These are phyloP conservation scores for Solanum lycopersicoides DNA, from an alignment of 257 asterid genomes.

Conservation along the genomic window DNA sequence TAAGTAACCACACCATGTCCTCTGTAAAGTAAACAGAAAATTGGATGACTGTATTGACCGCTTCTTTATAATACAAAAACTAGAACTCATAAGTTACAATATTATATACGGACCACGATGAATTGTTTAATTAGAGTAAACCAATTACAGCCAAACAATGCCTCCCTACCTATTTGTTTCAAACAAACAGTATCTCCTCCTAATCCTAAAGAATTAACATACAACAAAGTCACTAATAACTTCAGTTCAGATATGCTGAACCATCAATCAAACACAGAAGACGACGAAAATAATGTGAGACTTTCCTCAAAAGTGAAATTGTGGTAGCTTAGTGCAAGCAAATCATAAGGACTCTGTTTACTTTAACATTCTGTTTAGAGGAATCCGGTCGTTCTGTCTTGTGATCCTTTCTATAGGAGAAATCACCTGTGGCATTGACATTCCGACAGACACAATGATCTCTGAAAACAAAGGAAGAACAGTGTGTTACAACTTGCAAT, in stretches of 20 bases:
- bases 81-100: neutral
- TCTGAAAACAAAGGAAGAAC: conserved; percentile 33
- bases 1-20: neutral
- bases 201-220: neutral
- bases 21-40: neutral
- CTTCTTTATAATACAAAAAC: neutral
- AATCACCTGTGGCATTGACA: conserved; percentile 84
- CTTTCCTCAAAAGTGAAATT: neutral
- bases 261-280: neutral
- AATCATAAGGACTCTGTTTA: neutral
- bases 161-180: neutral
- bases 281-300: neutral
- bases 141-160: neutral
- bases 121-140: neutral
- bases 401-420: conserved; percentile 38
- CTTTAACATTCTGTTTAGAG: conserved; percentile 37
- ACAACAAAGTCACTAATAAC: neutral
- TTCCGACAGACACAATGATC: conserved; percentile 85
- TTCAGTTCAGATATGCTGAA: neutral
- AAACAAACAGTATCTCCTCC: neutral
- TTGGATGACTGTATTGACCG: neutral
- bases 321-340: neutral
- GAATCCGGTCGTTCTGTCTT: conserved; percentile 25
- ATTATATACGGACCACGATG: neutral
- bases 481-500: neutral